These are phyloP conservation scores for Chloris gayana DNA, from an alignment of 176 grass and related monocot genomes.

Conservation along the genomic window DNA sequence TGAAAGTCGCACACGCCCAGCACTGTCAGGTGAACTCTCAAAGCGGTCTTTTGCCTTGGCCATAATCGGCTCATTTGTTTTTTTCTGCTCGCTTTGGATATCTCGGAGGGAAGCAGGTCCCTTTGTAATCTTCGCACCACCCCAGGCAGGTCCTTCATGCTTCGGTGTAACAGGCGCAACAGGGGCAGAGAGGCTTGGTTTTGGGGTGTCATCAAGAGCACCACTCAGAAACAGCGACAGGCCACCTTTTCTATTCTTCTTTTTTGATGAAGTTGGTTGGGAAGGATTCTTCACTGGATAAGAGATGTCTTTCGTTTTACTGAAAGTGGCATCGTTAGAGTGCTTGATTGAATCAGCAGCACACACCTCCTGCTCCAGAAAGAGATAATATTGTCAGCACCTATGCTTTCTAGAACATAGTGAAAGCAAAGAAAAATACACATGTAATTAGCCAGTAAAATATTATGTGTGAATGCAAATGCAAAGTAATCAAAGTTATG, in stretches of 20 bases:
- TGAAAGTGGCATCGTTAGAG: slow-evolving; percentile 43
- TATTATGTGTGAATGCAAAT: not conserved
- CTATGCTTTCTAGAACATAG: slow-evolving; percentile 3
- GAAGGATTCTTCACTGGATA: slow-evolving; percentile 57
- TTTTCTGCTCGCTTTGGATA: slow-evolving; percentile 93
- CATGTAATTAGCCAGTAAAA: not conserved
- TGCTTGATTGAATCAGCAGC: slow-evolving; percentile 44
- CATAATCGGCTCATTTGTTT: slow-evolving; percentile 45
- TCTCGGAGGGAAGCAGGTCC: slow-evolving; percentile 80
- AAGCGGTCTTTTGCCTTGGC: slow-evolving; percentile 44
- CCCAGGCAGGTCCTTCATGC: slow-evolving; percentile 89
- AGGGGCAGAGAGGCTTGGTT: slow-evolving; percentile 47
- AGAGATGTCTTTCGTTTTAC: slow-evolving; percentile 43
- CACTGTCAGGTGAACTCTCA: slow-evolving; percentile 55
- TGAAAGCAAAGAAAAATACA: not conserved
- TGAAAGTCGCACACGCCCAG: slow-evolving; percentile 49
- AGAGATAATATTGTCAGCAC: slow-evolving; percentile 37
- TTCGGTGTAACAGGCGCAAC: slow-evolving; percentile 55
- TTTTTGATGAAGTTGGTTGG: slow-evolving; percentile 60
- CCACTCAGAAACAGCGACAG: slow-evolving; percentile 91
- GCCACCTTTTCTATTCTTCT: slow-evolving; percentile 95
- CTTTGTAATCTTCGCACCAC: slow-evolving; percentile 73
- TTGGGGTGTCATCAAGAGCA: slow-evolving; percentile 90
- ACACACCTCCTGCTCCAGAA: slow-evolving; percentile 54
- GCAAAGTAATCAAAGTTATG: not conserved